phyloP scores from a whole-genome alignment of 129 eudicot species.

The carrot (Daucus carota) region DH1_v3.0 NC_030387.2:5124001-5124500 shows the following conservation, averaged over 20 bases:
- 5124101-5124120: neutral
- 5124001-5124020: neutral
- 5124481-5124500: slow-evolving; percentile 6
- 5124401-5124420: slow-evolving; percentile 27
- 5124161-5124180: slow-evolving; percentile 19
- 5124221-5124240: slow-evolving; percentile 45
- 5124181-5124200: slow-evolving; percentile 25
- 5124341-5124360: slow-evolving; percentile 6
- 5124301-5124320: slow-evolving; percentile 37
- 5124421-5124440: slow-evolving; percentile 41
- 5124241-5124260: slow-evolving; percentile 45
- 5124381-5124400: slow-evolving; percentile 1
- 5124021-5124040: too few relatives aligned
- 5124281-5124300: slow-evolving; percentile 15
- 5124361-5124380: slow-evolving; percentile 33
- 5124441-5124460: neutral
- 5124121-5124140: neutral
- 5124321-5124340: slow-evolving; percentile 16
- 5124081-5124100: slow-evolving; percentile 19
- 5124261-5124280: slow-evolving; percentile 19
- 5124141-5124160: neutral
- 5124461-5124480: slow-evolving; percentile 17
- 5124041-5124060: neutral
- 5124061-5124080: slow-evolving; percentile 24
- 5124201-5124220: slow-evolving; percentile 15